Evolutionary conservation across 306 rosid species (phyloP).

Genomic region (Cucumis melo): DNA sequence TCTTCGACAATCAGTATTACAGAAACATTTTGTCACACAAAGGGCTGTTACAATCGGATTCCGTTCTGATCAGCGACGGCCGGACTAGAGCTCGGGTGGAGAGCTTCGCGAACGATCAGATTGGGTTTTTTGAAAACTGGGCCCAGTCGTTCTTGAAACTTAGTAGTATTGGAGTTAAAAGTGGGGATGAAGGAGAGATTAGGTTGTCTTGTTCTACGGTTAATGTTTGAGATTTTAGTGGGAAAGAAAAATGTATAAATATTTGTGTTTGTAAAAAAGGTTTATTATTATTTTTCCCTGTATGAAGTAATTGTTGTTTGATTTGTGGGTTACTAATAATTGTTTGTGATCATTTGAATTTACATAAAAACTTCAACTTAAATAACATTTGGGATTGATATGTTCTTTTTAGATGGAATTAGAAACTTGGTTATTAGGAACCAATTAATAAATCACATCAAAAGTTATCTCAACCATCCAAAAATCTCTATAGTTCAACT

Average conservation of each 20-base stretch:
- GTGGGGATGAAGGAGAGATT: constrained; percentile 55
- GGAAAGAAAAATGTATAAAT: background rate
- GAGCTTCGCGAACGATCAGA: constrained; percentile 48
- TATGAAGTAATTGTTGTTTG: background rate
- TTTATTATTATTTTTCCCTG: background rate
- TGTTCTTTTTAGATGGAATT: background rate
- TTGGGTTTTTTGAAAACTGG: constrained; percentile 52
- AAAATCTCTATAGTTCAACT: too few relatives aligned
- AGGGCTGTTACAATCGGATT: constrained; percentile 73
- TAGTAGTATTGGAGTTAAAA: constrained; percentile 43
- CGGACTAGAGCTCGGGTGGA: constrained; percentile 36
- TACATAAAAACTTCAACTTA: background rate
- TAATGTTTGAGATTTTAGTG: constrained; percentile 18
- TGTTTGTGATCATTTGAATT: too few relatives aligned
- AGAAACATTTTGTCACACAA: constrained; percentile 37
- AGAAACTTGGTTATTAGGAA: too few relatives aligned
- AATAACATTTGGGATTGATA: background rate
- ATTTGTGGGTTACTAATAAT: background rate
- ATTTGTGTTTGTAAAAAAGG: background rate
- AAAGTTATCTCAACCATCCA: too few relatives aligned
- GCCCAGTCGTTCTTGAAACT: constrained; percentile 54
- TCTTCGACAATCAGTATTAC: constrained; percentile 67
- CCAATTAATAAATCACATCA: too few relatives aligned
- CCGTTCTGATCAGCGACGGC: constrained; percentile 29
- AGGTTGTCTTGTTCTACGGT: constrained; percentile 40